Evolutionary conservation across 441 rosid species (phyloP), one percentile per base, ranked within the genome.

Genomic region (Viola pubescens): DNA sequence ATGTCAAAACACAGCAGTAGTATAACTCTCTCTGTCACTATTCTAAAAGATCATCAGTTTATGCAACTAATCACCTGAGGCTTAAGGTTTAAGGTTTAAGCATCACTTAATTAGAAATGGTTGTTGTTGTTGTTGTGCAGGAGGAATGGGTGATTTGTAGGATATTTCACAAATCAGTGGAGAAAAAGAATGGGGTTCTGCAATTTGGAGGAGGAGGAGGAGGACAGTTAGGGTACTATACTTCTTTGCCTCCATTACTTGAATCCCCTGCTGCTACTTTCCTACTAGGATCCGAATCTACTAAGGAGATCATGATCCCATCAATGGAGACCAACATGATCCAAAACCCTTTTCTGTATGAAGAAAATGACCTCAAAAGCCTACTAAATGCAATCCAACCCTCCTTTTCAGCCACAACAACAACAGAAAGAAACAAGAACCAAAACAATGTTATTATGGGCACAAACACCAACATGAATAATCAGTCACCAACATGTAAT

Each of bases 131-230:
- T 50, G 10, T 9, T 13, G 6, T 63, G 82, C 75, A 92, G 98
- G 97, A 86, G 74, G 98, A 89, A 69, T 87, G 97, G 97, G 96
- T 89, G 74, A 87, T 89, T 13, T 92, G 97, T 73, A 79, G 98
- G 70, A 91, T 89, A 59, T 84, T 82, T 70, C 82, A 87, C 69
- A 92, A 89, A 69, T 69, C 70, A 16, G 82, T 75, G 59, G 97
- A 86, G 55, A 82, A 84, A 73, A 86, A 70, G 47, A 70, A 57
- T 68, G 68, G 44, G 7, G n/a, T 68, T 54, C 42, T 66, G 63
- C 73, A 71, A 58, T 26, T 26, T 26, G 34, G 34, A 26, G 34
- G 34, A 26, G 34, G 34, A 26, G 34, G 34, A 26, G 83, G 67
- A 3, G 45, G 40, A 56, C 84, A 79, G 64, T 26, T 26, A 26